Conservation (phyloP, 2,329 filamentous ascomycete species). For the Samsoniella hepiali region DNA sequence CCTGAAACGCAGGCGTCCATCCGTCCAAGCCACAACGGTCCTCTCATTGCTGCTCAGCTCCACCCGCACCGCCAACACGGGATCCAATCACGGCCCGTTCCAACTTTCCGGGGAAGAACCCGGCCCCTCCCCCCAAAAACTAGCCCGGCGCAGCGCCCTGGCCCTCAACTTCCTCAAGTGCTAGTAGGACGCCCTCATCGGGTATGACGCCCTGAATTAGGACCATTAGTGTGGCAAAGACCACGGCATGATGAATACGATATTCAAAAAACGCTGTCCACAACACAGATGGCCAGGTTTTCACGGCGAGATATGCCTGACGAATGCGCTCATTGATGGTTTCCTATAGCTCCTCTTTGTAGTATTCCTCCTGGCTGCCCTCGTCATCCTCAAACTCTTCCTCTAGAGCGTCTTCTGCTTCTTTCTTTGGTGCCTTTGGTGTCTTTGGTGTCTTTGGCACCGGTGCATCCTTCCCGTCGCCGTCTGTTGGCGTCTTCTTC, state of each 20-base stretch:
- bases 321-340: no score
- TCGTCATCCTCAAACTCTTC: slow-evolving; percentile 26
- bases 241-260: no score
- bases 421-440: slow-evolving; percentile 22
- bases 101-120: slow-evolving; percentile 27
- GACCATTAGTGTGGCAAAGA: no score
- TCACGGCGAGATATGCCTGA: no score
- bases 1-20: background rate
- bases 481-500: background rate
- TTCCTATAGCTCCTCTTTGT: slow-evolving; percentile 50
- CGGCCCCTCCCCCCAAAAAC: slow-evolving; percentile 23
- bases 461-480: slow-evolving; percentile 25
- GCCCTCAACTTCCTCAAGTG: no score
- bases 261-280: no score
- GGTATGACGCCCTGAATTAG: no score
- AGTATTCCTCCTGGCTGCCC: slow-evolving; percentile 51
- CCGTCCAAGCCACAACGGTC: background rate
- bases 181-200: no score
- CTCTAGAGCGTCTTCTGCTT: slow-evolving; percentile 19
- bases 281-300: no score
- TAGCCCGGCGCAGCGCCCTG: background rate
- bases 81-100: slow-evolving; percentile 28
- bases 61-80: slow-evolving; percentile 17
- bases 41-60: background rate
- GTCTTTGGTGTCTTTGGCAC: slow-evolving; percentile 22